Conservation (phyloP, 176 grass and related monocot genomes). For the Rhynchospora breviuscula region DNA sequence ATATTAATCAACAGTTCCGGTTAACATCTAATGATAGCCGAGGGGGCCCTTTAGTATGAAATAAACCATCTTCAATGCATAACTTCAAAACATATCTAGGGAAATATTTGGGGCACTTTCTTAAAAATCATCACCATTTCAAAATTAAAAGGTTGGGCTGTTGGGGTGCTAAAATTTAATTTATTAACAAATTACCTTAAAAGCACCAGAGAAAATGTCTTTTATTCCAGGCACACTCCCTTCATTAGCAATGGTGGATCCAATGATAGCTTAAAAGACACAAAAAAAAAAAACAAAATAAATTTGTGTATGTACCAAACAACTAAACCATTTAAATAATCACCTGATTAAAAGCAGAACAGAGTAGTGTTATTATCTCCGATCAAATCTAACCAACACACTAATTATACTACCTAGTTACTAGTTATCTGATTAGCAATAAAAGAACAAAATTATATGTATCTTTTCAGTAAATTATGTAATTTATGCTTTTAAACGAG, state of each 20-base stretch:
- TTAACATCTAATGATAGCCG: background rate
- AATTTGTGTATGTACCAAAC: background rate
- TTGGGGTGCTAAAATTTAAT: background rate
- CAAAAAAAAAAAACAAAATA: background rate
- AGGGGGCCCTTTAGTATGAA: background rate
- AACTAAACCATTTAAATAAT: background rate
- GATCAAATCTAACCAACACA: background rate
- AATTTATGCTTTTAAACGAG: background rate
- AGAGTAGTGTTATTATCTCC: background rate
- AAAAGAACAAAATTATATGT: background rate
- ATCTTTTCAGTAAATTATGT: background rate
- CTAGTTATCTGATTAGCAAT: background rate
- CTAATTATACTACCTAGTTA: background rate
- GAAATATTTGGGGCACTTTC: background rate
- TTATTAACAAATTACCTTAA: slow-evolving; percentile 18
- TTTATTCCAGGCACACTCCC: slow-evolving; percentile 13
- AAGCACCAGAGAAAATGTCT: slow-evolving; percentile 37
- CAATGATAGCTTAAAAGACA: slow-evolving; percentile 31
- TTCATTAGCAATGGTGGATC: slow-evolving; percentile 22
- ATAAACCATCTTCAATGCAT: background rate
- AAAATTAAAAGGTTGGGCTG: background rate
- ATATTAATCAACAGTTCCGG: background rate
- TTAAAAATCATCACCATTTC: background rate
- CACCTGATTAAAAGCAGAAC: background rate
- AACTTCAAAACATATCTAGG: background rate